phyloP scores from a whole-genome alignment of 2,329 filamentous ascomycete genomes.

The Hirsutella minnesotensis region DNA sequence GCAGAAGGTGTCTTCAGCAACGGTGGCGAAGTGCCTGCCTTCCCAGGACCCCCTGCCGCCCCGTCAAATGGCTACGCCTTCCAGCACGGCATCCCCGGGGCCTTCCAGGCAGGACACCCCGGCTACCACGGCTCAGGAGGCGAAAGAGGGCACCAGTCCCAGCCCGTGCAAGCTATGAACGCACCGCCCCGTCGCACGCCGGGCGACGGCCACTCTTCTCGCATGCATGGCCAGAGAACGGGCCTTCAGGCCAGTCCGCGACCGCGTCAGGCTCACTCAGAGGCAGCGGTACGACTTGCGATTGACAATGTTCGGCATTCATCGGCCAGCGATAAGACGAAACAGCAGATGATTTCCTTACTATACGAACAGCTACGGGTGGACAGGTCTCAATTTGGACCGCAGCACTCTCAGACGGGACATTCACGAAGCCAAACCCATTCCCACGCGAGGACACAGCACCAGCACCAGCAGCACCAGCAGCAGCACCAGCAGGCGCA shows the following conservation, averaged over 20 bases:
- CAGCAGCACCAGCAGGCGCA: neutral
- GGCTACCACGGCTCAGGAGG: neutral
- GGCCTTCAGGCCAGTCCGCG: neutral
- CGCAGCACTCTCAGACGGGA: neutral
- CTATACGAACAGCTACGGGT: neutral
- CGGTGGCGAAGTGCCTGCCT: neutral
- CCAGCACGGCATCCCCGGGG: neutral
- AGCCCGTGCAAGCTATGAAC: neutral
- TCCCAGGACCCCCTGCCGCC: neutral
- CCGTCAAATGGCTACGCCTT: neutral
- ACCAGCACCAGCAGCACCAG: neutral
- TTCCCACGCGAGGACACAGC: neutral
- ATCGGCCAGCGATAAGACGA: neutral
- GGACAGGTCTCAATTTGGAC: neutral
- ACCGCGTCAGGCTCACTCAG: slow-evolving; percentile 17
- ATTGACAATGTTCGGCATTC: slow-evolving; percentile 44
- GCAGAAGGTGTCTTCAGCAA: neutral
- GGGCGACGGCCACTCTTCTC: neutral
- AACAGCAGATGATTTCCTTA: slow-evolving; percentile 1
- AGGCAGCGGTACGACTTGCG: slow-evolving; percentile 52
- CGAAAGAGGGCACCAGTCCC: neutral
- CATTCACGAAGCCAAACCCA: neutral
- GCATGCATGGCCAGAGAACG: neutral
- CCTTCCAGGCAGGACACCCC: neutral
- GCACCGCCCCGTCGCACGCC: neutral